Conservation (phyloP, 768 basidiomycete genomes). For the Pulveroboletus ravenelii region DNA sequence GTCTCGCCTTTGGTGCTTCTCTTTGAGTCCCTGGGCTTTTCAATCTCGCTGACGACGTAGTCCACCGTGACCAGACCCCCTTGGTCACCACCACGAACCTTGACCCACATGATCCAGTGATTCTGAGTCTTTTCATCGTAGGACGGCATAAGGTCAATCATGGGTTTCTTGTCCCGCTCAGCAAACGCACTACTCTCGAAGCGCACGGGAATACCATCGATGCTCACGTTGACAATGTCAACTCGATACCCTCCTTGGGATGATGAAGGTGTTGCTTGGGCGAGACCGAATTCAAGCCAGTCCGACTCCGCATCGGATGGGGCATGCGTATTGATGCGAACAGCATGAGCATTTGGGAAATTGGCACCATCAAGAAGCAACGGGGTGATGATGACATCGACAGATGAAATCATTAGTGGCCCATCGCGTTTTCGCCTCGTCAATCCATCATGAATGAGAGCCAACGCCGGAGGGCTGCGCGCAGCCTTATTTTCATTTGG, state of each 20-base stretch:
- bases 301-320: slow-evolving; percentile 59
- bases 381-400: slow-evolving; percentile 50
- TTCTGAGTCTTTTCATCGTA: slow-evolving; percentile 53
- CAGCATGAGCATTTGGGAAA: slow-evolving; percentile 51
- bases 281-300: slow-evolving; percentile 74
- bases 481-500: slow-evolving; percentile 13
- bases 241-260: slow-evolving; percentile 36
- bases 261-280: slow-evolving; percentile 32
- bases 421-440: slow-evolving; percentile 46
- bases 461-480: slow-evolving; percentile 10
- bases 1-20: slow-evolving; percentile 30
- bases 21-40: slow-evolving; percentile 22
- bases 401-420: slow-evolving; percentile 57
- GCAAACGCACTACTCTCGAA: slow-evolving; percentile 47
- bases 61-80: slow-evolving; percentile 55
- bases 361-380: slow-evolving; percentile 28
- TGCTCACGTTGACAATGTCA: slow-evolving; percentile 48
- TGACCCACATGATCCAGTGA: slow-evolving; percentile 65
- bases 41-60: slow-evolving; percentile 51
- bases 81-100: slow-evolving; percentile 49
- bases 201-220: slow-evolving; percentile 62
- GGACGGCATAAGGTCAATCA: slow-evolving; percentile 35
- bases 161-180: slow-evolving; percentile 33
- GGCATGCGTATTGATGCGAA: slow-evolving; percentile 51
- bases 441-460: slow-evolving; percentile 27